Evolutionary conservation across 495 filamentous ascomycete genomes (phyloP), one percentile per base, ranked within the genome.

Genomic region (Xylaria scruposa): DNA sequence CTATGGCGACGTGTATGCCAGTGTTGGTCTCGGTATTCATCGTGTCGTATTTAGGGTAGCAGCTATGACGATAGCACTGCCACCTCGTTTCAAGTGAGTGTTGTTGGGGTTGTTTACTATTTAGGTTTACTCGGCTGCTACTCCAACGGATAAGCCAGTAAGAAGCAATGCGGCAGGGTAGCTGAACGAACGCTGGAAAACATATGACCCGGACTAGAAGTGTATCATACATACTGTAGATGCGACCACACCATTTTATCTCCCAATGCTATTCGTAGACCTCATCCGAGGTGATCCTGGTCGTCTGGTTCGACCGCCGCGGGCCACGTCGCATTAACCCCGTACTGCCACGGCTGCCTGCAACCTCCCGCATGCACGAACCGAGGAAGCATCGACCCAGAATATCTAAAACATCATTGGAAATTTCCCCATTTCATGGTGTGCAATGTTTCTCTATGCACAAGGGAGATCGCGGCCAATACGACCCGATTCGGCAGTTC

Each of bases 1-100:
- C 78, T 61, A 91, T 89, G 68, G 88, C 89, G 66, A 90, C 74
- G 62, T 77, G 79, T 49, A 85, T 70, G 44, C n/a, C 29, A n/a
- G 21, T 56, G 4, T 42, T 51, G 10, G 19, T 24, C 2, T 51
- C 17, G 33, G 8, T 33, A 7, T 9, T 8, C 66, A 70, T 54
- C 7, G 33, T 19, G 19, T 15, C 33, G 65, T 31, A 7, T 36
- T 54, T 12, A 47, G 31, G 5, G 9, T 38, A 7, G 26, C 10
- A 6, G 24, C 3, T 65, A 19, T 38, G 33, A 36, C 1, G 3
- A 44, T n/a, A 6, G n/a, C 51, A 19, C 46, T 21, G n/a, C 47
- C 8, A 51, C 47, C 47, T n/a, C 10, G 47, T 54, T 26, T 29
- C 21, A 54, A 15, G 6, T 4, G 53, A 17, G 13, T 56, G 53